Base-by-base conservation (phyloP, 2,329 filamentous ascomycete genomes). In the Colletotrichum liriopes region DNA sequence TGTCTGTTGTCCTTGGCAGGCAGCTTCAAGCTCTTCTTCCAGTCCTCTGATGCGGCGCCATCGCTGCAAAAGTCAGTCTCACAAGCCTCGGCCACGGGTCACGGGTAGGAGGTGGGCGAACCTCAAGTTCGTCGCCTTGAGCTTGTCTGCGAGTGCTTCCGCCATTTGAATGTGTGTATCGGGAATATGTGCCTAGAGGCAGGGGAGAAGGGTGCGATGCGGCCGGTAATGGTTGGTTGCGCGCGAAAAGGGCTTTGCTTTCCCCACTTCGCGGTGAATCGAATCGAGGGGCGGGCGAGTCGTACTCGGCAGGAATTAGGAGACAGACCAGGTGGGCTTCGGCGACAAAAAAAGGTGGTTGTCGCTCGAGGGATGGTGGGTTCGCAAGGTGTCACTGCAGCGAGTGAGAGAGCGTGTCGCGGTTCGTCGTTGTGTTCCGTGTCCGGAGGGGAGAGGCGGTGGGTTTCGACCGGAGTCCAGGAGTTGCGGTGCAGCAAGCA, bases 1-100 rank as follows among this genome's bases (percentile, higher is more conserved):
- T 93, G 91, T 84, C 94, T 90, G 78, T 86, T 91, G 81, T 96
- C 94, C 82, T 92, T 94, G 68, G 89, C 83, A 64, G 94, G 94
- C 72, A 93, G 83, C 76, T 93, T 94, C 71, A 96, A 84, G 72
- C 83, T 89, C 79, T 91, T 88, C 84, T 93, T 94, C 93, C 93
- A 96, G 80, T 94, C 91, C 39, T 90, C 89, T 73, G 86, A 81
- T 77, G 84, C 80, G 75, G 84, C 76, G 77, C 82, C 84, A 79
- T 90, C 86, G 80, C 85, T 87, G 77, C 76, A 67, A 79, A 80
- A 74, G 80, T 84, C 77, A 84, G 82, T 79, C 71, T 74, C 74
- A 77, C 35, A 32, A 55, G 43, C 14, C 23, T 61, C 32, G 45
- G 26, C 12, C 9, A 47, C 12, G 29, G 20, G 29, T 43, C 37